Evolutionary conservation across 345 rosid species (phyloP).

Genomic region (Schrenkiella parvula): DNA sequence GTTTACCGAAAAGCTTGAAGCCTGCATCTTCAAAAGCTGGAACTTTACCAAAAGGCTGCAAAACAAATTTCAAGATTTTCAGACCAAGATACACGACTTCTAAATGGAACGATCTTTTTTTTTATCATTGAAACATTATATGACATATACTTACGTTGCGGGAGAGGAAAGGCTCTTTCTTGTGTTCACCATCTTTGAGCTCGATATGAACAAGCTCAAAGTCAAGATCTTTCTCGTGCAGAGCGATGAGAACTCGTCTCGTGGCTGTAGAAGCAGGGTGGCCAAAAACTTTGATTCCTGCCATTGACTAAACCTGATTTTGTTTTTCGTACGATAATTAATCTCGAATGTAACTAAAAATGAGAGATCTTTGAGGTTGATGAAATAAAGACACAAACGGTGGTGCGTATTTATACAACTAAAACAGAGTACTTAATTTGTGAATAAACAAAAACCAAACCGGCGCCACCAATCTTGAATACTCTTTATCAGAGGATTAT

Average conservation of each 20-base stretch:
- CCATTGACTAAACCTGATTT: not conserved
- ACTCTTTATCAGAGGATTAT: not conserved
- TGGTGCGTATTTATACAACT: constrained; percentile 21
- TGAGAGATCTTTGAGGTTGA: constrained; percentile 14
- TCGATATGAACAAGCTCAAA: constrained; percentile 32
- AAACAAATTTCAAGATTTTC: constrained; percentile 1
- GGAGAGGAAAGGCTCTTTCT: constrained; percentile 26
- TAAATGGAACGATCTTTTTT: not conserved
- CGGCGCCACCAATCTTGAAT: constrained; percentile 17
- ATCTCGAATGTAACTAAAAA: not conserved
- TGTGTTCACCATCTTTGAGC: constrained; percentile 29
- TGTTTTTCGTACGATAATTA: not conserved
- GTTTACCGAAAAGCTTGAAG: constrained; percentile 62
- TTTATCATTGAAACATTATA: not conserved
- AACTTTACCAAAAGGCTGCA: constrained; percentile 83
- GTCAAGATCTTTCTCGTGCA: constrained; percentile 36
- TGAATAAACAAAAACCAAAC: not conserved
- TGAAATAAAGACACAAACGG: not conserved
- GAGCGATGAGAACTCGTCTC: constrained; percentile 36
- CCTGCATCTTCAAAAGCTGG: constrained; percentile 73
- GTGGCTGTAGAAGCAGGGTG: constrained; percentile 32
- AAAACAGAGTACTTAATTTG: not conserved
- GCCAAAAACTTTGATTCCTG: constrained; percentile 34
- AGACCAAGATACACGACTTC: not conserved
- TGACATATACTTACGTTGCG: constrained; percentile 25